Base-by-base conservation (phyloP, 2,329 filamentous ascomycete species). In the Colletotrichum orchidophilum region DNA sequence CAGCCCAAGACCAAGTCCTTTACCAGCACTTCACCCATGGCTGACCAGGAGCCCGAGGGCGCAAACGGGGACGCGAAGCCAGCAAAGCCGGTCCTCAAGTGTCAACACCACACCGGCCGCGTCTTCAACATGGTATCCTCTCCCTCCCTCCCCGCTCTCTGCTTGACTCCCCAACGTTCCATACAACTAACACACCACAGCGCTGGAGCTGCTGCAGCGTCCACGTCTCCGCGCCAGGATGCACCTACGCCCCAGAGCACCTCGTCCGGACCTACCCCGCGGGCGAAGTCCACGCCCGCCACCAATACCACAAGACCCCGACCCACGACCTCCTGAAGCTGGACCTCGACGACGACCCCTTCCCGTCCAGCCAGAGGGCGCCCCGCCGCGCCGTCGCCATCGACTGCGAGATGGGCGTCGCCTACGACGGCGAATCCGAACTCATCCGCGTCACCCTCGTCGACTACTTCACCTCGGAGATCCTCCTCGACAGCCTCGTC, bases 361-460 rank as follows among this genome's bases (percentile, higher is more conserved):
- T 15, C 26, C 35, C 27, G 8, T 50, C 58, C 21, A 21, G 4
- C 21, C 27, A 39, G 4, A 42, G 70, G 49, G 54, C 59, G 46
- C 31, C 57, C 21, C 63, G 64, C 69, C 66, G 18, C 29, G 80
- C 75, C 2, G 82, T 89, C 3, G 85, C 83, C 0, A 77, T 90
- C 3, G 87, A 89, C 71, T 89, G 87, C 72, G 87, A 90, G 73
- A 89, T 89, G 86, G 87, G 87, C 18, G 82, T 80, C 0, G 78
- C 84, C 1, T 73, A 74, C 9, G 78, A 78, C 5, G 82, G 84
- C 7, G 85, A 89, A 11, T 76, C 78, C 0, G 87, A 89, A 71
- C 77, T 90, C 8, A 87, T 90, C 68, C 86, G 87, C 3, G 52
- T 90, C 1, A 85, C 84, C 0, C 75, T 84, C 2, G 75, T 90